These are phyloP conservation scores for Apostasia ramifera DNA, from an alignment of 106 monocot species.

Conservation along the genomic window DNA sequence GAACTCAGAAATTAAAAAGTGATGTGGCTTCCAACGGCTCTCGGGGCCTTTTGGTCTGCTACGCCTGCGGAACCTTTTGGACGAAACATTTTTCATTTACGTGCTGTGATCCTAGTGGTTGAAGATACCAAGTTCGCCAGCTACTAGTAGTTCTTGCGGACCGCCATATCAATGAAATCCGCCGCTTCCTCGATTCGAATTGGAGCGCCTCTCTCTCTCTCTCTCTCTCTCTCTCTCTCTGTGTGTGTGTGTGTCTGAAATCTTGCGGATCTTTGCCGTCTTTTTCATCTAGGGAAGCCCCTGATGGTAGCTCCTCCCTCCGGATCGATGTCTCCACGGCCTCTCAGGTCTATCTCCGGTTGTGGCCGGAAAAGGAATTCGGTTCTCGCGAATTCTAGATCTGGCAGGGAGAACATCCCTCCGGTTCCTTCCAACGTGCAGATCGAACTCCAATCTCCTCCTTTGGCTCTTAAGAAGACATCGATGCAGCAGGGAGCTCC, in stretches of 20 bases:
- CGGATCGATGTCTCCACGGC: slow-evolving; percentile 19
- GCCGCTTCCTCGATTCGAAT: slow-evolving; percentile 2
- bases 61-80: no score
- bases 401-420: slow-evolving; percentile 54
- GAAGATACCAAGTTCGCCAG: no score
- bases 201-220: neutral
- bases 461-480: slow-evolving; percentile 11
- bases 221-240: slow-evolving; percentile 2
- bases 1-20: no score
- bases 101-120: no score
- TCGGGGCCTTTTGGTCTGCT: no score
- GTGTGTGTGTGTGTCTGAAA: neutral
- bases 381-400: slow-evolving; percentile 12
- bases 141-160: neutral
- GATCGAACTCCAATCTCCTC: neutral
- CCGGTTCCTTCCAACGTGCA: slow-evolving; percentile 39
- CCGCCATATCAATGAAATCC: neutral
- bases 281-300: slow-evolving; percentile 16
- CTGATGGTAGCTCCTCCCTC: slow-evolving; percentile 14
- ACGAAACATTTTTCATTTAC: no score
- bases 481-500: slow-evolving; percentile 3
- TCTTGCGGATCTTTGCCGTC: neutral
- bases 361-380: slow-evolving; percentile 8
- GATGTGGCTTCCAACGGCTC: no score
- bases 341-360: neutral